Base-by-base conservation (phyloP, 176 grass and related monocot genomes). In the Triticum urartu region DNA sequence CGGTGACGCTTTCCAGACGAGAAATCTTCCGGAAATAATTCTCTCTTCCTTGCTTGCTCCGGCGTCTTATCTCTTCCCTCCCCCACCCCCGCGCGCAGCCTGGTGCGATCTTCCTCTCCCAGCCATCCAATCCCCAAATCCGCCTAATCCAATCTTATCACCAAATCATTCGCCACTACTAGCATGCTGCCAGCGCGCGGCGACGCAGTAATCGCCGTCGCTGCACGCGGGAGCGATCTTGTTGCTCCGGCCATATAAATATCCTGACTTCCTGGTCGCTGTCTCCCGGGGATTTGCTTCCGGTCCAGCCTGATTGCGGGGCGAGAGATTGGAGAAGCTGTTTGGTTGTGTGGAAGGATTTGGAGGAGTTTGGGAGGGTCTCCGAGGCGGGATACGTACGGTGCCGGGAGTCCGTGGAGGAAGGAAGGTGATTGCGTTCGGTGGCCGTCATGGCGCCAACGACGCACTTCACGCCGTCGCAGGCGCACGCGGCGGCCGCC, bases 381-480 rank as follows among this genome's bases (percentile, higher is more conserved):
- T 82, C 67, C 21, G 45, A 71, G 80, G 28, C 24, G 81, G 81
- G 14, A 42, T 52, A 42, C 68, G 81, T 56, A 25, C 25, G 35
- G 45, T 54, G 11, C 5, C 1, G 12, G 72, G 45, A 33, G 45
- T 33, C 42, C 7, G 70, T 39, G 0, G 68, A 43, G 60, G 79
- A 73, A 52, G 60, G 79, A 73, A 79, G 84, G 84, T 79, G 66
- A 72, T 77, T 34, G 36, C 69, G 22, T 58, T 61, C 40, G n/a
- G 52, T 10, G 26, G 45, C 77, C 11, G 20, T 43, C 67, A 98
- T 98, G 97, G 90, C 97, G 38, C 90, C 93, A 70, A 81, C 93
- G 61, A 94, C 91, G 30, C 96, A 86, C 72, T 87, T 95, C 91
- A 91, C 93, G 84, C 72, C 91, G 71, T 86, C 93, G 60, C 89